Conservation (phyloP, 2,329 filamentous ascomycete species). For the Albifimbria verrucaria region DNA sequence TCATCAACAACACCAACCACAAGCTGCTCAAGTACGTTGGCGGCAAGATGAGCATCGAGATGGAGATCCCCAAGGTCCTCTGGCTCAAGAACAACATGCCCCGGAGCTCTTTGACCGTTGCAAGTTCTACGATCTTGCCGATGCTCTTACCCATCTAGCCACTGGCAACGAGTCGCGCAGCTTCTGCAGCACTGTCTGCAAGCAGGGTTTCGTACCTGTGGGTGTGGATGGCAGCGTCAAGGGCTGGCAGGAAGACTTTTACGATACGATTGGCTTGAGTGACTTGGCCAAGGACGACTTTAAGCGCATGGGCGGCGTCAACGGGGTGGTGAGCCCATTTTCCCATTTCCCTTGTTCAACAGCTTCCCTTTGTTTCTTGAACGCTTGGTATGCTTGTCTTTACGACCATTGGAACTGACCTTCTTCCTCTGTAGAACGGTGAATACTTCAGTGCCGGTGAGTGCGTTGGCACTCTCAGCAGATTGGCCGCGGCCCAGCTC, state of each 20-base stretch:
- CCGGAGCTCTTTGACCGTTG: slow-evolving; percentile 83
- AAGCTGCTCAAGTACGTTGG: slow-evolving; percentile 94
- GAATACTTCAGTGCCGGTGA: slow-evolving; percentile 90
- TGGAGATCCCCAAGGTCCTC: slow-evolving; percentile 97
- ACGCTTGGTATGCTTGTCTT: too few species aligned
- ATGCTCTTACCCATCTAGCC: slow-evolving; percentile 90
- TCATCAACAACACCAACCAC: slow-evolving; percentile 90
- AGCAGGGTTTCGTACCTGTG: slow-evolving; percentile 95
- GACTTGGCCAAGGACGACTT: slow-evolving; percentile 85
- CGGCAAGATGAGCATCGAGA: slow-evolving; percentile 98
- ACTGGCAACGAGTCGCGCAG: slow-evolving; percentile 89
- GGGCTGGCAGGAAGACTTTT: slow-evolving; percentile 96
- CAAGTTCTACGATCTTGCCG: slow-evolving; percentile 95
- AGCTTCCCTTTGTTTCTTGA: too few species aligned
- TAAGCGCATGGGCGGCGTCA: slow-evolving; percentile 87
- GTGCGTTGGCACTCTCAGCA: slow-evolving; percentile 78
- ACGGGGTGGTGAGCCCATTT: slow-evolving; percentile 77
- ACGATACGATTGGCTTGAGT: slow-evolving; percentile 78
- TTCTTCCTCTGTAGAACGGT: slow-evolving; percentile 64
- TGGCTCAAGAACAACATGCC: slow-evolving; percentile 99
- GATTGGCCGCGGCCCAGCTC: slow-evolving; percentile 77
- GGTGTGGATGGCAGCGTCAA: slow-evolving; percentile 96
- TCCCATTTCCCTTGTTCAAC: slow-evolving; percentile 19
- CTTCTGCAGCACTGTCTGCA: slow-evolving; percentile 95
- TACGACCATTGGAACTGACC: too few species aligned